Evolutionary conservation across 805 yeast species (phyloP).

Genomic region (Saturnispora gosingensis): DNA sequence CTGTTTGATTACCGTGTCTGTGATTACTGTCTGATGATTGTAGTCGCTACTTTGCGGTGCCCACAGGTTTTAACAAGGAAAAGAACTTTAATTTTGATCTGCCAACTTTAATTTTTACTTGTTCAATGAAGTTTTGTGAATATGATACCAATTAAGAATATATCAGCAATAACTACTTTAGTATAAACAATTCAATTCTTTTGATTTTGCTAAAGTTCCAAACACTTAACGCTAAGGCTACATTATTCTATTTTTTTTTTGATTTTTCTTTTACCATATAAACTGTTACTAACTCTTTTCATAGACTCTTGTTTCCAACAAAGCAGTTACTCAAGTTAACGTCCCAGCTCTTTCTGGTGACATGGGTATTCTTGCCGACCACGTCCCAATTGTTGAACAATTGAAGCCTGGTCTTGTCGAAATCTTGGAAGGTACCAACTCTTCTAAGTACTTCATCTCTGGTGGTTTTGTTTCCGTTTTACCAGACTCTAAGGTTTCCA

Average conservation of each 20-base stretch:
- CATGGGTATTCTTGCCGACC: constrained; percentile 94
- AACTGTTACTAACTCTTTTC: neutral
- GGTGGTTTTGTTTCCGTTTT: constrained; percentile 97
- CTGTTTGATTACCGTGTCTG: too few species aligned
- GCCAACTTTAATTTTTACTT: too few species aligned
- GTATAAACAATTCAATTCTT: too few species aligned
- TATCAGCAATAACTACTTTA: too few species aligned
- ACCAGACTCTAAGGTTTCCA: constrained; percentile 84
- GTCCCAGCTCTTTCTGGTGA: constrained; percentile 94
- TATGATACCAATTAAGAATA: too few species aligned
- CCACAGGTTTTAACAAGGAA: too few species aligned
- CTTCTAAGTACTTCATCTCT: constrained; percentile 77
- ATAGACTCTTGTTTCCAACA: constrained; percentile 25
- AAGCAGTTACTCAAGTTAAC: constrained; percentile 64
- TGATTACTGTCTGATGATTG: too few species aligned
- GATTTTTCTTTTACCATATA: neutral
- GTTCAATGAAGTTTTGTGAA: too few species aligned
- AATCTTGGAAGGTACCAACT: constrained; percentile 68
- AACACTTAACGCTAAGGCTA: neutral
- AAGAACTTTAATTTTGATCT: too few species aligned
- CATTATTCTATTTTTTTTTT: neutral
- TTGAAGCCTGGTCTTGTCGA: constrained; percentile 93
- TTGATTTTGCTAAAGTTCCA: neutral
- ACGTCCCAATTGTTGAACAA: constrained; percentile 96
- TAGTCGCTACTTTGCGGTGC: too few species aligned